Conservation (phyloP, 257 asterid genomes). For the Solanum pinnatisectum region DNA sequence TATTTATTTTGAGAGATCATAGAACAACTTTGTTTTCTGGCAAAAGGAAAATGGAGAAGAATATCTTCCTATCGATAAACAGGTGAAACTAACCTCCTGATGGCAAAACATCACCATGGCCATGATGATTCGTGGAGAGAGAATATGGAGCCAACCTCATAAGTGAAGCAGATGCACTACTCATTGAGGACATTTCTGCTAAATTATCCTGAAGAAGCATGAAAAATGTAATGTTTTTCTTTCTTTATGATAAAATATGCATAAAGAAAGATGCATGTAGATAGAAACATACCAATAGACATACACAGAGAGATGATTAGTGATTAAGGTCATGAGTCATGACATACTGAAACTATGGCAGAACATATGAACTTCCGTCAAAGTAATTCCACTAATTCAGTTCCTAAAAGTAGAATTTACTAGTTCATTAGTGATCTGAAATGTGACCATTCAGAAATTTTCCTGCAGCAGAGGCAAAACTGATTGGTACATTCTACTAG, state of each 20-base stretch:
- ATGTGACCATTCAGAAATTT: not conserved
- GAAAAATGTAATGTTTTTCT: conserved; percentile 7
- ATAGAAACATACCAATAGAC: not conserved
- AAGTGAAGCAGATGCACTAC: conserved; percentile 43
- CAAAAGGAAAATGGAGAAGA: not conserved
- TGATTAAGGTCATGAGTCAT: not conserved
- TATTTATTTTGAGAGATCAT: not conserved
- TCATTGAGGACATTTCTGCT: conserved; percentile 44
- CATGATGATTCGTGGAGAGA: conserved; percentile 28
- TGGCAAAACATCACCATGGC: conserved; percentile 31
- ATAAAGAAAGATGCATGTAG: conserved; percentile 1
- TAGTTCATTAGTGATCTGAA: not conserved
- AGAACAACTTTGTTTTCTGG: not conserved
- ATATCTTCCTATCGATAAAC: not conserved
- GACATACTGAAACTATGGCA: not conserved
- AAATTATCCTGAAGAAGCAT: conserved; percentile 44
- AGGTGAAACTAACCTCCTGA: conserved; percentile 35
- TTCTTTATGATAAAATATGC: not conserved
- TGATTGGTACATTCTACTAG: not conserved
- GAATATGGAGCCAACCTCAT: conserved; percentile 44
- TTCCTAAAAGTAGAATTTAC: not conserved
- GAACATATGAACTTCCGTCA: not conserved
- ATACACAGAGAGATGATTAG: not conserved
- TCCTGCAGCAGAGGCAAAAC: not conserved
- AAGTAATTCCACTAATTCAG: not conserved